Percentiles rank a stretch among this genome's conserved stretches.
Evolutionary conservation across 192 early-diverging fungal genomes (phyloP).

Genomic region (Blastocladiella britannica): DNA sequence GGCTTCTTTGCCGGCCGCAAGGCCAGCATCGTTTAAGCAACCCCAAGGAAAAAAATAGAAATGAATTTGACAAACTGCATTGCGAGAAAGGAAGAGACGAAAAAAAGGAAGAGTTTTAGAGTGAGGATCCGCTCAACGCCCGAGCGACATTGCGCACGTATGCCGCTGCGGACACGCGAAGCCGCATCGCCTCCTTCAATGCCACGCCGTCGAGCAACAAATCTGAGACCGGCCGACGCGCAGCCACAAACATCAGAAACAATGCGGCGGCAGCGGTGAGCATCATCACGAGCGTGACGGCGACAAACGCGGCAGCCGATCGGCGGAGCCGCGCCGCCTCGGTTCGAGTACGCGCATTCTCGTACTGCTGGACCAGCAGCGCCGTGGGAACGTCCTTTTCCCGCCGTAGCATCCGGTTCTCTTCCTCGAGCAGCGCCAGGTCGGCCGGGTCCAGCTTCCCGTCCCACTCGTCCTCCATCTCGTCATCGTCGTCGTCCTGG

Average conservation of each 20-base stretch:
- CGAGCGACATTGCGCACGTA: too few species aligned
- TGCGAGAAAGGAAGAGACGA: background rate
- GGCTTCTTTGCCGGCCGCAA: background rate
- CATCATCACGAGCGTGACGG: background rate
- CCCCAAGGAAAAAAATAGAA: background rate
- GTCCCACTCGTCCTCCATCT: background rate
- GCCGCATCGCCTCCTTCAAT: background rate
- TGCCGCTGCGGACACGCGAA: background rate
- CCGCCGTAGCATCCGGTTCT: background rate
- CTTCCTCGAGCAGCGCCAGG: background rate
- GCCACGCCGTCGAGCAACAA: background rate
- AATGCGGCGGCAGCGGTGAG: background rate
- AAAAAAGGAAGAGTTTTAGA: background rate
- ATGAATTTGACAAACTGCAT: background rate
- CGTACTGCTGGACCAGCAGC: background rate
- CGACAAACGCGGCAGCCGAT: background rate
- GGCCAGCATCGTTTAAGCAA: background rate
- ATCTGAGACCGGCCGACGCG: background rate
- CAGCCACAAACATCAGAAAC: background rate
- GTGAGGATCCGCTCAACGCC: background rate
- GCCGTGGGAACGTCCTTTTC: background rate
- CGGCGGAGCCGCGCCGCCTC: too few species aligned
- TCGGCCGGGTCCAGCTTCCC: background rate
- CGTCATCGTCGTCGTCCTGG: conserved; percentile 1
- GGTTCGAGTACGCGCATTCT: too few species aligned